Evolutionary conservation across 2,329 filamentous ascomycete species (phyloP).

Genomic region (Colletotrichum shisoi): DNA sequence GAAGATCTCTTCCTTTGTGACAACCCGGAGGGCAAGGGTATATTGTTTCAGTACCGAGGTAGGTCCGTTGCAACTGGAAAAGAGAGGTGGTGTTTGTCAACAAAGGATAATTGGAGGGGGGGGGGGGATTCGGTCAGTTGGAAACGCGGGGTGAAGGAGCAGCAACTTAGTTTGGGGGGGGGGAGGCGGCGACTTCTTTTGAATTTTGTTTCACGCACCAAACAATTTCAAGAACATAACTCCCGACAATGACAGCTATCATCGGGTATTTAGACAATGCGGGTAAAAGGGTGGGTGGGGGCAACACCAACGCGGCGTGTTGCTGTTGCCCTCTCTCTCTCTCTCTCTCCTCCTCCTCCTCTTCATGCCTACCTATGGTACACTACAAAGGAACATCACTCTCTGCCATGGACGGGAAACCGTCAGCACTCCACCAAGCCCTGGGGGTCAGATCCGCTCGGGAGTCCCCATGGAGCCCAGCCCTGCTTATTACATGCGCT

Average conservation of each 20-base stretch:
- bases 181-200: conserved; percentile 24
- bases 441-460: conserved; percentile 30
- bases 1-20: neutral
- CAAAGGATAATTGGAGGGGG: neutral
- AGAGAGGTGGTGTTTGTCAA: neutral
- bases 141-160: neutral
- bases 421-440: conserved; percentile 10
- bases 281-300: conserved; percentile 6
- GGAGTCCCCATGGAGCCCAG: conserved; percentile 9
- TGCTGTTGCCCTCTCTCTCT: no score
- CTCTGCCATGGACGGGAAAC: neutral
- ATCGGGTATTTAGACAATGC: conserved; percentile 1
- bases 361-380: neutral
- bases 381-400: neutral
- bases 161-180: neutral
- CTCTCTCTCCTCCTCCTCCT: neutral
- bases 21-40: neutral
- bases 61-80: neutral
- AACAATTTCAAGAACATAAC: conserved; percentile 2
- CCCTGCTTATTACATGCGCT: conserved; percentile 28
- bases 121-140: neutral
- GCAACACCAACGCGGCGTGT: neutral
- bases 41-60: neutral
- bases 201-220: conserved; percentile 24
- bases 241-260: conserved; percentile 2